A percentile compares a stretch with the other conserved stretches of the same genome.
These are phyloP conservation scores for Tinospora cordifolia DNA, from an alignment of 164 flowering plant genomes.

Conservation along the genomic window DNA sequence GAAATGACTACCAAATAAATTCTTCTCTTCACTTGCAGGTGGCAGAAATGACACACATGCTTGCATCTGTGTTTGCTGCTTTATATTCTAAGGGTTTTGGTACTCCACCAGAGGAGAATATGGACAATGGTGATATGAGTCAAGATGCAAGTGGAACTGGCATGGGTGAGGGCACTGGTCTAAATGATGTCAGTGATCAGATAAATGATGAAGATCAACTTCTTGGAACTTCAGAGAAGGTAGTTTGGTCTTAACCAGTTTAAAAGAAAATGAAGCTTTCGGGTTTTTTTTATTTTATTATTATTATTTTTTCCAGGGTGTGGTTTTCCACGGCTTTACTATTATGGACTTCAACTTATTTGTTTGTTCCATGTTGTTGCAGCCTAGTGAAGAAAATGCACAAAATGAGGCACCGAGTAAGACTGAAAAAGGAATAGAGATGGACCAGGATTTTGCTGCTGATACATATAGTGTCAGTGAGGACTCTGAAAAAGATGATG, in stretches of 20 bases:
- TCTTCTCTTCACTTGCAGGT: slow-evolving; percentile 37
- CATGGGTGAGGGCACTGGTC: slow-evolving; percentile 91
- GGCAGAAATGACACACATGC: slow-evolving; percentile 47
- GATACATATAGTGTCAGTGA: slow-evolving; percentile 64
- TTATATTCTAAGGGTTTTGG: slow-evolving; percentile 71
- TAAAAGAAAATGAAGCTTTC: background rate
- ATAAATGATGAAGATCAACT: slow-evolving; percentile 88
- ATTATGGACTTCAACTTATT: background rate
- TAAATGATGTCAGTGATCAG: slow-evolving; percentile 86
- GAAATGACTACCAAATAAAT: background rate
- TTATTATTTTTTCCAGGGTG: no score
- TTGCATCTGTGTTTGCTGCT: slow-evolving; percentile 56
- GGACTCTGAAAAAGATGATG: slow-evolving; percentile 58
- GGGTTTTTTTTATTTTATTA: no score
- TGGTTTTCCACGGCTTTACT: background rate
- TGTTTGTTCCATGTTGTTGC: slow-evolving; percentile 15
- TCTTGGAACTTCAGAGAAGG: slow-evolving; percentile 66
- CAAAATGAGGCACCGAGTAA: slow-evolving; percentile 43
- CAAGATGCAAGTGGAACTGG: slow-evolving; percentile 82
- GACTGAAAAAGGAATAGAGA: slow-evolving; percentile 76
- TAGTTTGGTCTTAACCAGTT: slow-evolving; percentile 9
- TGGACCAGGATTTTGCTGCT: slow-evolving; percentile 71
- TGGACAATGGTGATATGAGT: slow-evolving; percentile 33
- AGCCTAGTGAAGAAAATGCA: slow-evolving; percentile 44
- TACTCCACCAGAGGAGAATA: slow-evolving; percentile 37